phyloP scores from a whole-genome alignment of 2,329 filamentous ascomycete genomes.

The Leptosphaerulina australis region DNA sequence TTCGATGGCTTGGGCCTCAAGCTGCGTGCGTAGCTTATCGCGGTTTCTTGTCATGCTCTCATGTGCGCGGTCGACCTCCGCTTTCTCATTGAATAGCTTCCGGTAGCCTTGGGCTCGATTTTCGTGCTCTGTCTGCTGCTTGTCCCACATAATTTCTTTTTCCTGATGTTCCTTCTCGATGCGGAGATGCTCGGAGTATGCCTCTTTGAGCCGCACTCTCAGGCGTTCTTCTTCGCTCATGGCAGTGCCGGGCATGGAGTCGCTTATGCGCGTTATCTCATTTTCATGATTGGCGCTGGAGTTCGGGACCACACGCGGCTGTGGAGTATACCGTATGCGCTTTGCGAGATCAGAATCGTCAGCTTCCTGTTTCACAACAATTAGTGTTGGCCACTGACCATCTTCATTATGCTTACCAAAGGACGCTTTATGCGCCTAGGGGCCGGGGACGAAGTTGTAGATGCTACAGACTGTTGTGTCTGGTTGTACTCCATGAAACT shows the following conservation, averaged over 20 bases:
- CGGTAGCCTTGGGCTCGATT: conserved; percentile 29
- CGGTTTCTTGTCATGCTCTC: conserved; percentile 23
- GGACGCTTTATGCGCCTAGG: conserved; percentile 37
- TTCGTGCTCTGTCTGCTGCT: conserved; percentile 38
- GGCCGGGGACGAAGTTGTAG: conserved; percentile 22
- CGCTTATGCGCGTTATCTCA: conserved; percentile 51
- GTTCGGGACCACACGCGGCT: conserved; percentile 21
- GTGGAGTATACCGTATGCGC: conserved; percentile 44
- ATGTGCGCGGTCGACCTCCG: conserved; percentile 23
- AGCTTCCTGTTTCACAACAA: conserved; percentile 23
- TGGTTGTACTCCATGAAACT: conserved; percentile 35
- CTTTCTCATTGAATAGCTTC: conserved; percentile 24
- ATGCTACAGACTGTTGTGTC: conserved; percentile 32
- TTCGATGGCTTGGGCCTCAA: conserved; percentile 24
- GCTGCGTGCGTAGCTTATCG: conserved; percentile 27
- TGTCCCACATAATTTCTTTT: conserved; percentile 26
- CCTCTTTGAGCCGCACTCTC: conserved; percentile 16
- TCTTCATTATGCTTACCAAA: conserved; percentile 20
- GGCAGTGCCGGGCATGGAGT: conserved; percentile 47
- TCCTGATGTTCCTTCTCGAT: conserved; percentile 22
- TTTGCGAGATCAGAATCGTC: conserved; percentile 39
- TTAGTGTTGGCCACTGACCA: background rate
- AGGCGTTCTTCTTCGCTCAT: conserved; percentile 16
- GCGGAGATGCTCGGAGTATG: conserved; percentile 13
- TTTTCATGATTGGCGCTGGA: conserved; percentile 17